Conservation (phyloP, 805 yeast species). For the Candida ulmi region DNA sequence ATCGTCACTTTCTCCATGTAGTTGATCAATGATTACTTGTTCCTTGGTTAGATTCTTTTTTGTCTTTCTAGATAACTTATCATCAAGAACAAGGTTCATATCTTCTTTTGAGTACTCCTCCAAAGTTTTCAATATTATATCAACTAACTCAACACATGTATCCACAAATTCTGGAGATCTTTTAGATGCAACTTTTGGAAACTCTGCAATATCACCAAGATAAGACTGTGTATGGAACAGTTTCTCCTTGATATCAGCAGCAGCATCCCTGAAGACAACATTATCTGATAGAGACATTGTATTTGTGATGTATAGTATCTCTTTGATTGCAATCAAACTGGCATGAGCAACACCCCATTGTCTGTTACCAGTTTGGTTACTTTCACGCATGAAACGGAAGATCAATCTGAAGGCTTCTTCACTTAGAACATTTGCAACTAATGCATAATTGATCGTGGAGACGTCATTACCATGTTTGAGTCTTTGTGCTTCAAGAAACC, state of each 20-base stretch:
- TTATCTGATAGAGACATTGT: slow-evolving; percentile 34
- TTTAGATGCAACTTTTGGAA: slow-evolving; percentile 60
- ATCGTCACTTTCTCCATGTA: slow-evolving; percentile 25
- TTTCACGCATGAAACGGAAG: slow-evolving; percentile 30
- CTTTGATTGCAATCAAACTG: slow-evolving; percentile 59
- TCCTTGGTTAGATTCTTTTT: slow-evolving; percentile 21
- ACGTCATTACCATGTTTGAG: slow-evolving; percentile 23
- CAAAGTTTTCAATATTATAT: slow-evolving; percentile 58
- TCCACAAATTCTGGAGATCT: slow-evolving; percentile 59
- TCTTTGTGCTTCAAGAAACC: slow-evolving; percentile 73
- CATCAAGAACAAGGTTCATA: slow-evolving; percentile 40
- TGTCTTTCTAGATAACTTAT: slow-evolving; percentile 33
- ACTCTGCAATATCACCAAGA: slow-evolving; percentile 45
- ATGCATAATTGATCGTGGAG: slow-evolving; percentile 32
- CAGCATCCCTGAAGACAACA: slow-evolving; percentile 43
- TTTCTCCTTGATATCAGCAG: slow-evolving; percentile 57
- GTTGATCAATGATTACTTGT: slow-evolving; percentile 27
- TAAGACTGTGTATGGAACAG: slow-evolving; percentile 65
- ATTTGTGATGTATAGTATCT: slow-evolving; percentile 43
- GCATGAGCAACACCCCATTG: slow-evolving; percentile 65
- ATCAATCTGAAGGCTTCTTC: slow-evolving; percentile 56
- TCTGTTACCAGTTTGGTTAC: slow-evolving; percentile 28
- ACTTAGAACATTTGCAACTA: slow-evolving; percentile 51
- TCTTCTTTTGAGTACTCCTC: slow-evolving; percentile 60
- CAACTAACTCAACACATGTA: slow-evolving; percentile 59